These are phyloP conservation scores for Filosporella fistucella DNA, from an alignment of 495 filamentous ascomycete genomes.

Conservation along the genomic window DNA sequence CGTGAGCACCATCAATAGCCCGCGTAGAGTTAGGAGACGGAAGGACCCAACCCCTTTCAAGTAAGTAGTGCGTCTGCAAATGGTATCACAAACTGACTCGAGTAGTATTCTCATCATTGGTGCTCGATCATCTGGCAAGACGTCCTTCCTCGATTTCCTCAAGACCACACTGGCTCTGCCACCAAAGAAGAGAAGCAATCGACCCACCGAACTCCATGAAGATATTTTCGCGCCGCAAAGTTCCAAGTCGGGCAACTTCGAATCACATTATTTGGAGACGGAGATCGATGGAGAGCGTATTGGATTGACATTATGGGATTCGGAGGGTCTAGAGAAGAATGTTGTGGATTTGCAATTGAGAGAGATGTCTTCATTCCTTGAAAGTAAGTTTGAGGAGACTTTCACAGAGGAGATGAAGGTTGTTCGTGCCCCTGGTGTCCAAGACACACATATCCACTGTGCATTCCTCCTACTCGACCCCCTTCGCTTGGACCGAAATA, in stretches of 20 bases:
- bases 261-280: constrained; percentile 85
- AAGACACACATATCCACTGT: constrained; percentile 96
- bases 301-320: constrained; percentile 94
- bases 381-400: constrained; percentile 98
- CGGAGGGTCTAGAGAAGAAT: constrained; percentile 86
- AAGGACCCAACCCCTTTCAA: constrained; percentile 98
- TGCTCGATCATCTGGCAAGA: constrained; percentile 86
- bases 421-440: constrained; percentile 82
- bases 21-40: constrained; percentile 83
- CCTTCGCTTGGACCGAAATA: constrained; percentile 75
- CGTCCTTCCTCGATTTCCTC: constrained; percentile 94
- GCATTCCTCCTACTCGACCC: constrained; percentile 93
- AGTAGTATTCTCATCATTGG: constrained; percentile 85
- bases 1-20: constrained; percentile 89
- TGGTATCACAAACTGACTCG: constrained; percentile 3
- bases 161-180: constrained; percentile 77
- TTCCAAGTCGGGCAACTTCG: constrained; percentile 57
- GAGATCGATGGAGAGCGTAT: constrained; percentile 92
- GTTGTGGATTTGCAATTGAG: constrained; percentile 91
- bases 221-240: constrained; percentile 49
- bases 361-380: constrained; percentile 85
- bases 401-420: constrained; percentile 98
- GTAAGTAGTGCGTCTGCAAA: constrained; percentile 54
- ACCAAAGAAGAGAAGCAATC: constrained; percentile 60
- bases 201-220: constrained; percentile 41